Evolutionary conservation across 2,329 filamentous ascomycete genomes (phyloP), one percentile per base, ranked within the genome.

Genomic region (Beauveria brongniartii): DNA sequence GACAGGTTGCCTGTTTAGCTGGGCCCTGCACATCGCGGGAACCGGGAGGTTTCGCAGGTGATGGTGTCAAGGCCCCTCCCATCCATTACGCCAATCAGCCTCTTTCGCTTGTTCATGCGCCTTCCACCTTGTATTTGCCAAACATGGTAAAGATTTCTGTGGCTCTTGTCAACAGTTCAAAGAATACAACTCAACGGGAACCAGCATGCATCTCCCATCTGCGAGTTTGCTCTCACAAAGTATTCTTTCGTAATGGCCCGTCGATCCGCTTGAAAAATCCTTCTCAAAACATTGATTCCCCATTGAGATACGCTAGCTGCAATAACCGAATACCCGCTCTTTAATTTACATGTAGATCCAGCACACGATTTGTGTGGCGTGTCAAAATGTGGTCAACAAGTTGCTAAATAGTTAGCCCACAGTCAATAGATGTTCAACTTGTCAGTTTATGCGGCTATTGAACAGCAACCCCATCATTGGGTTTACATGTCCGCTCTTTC

Each of bases 61-160:
- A 47, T 59, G 55, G 55, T 59, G 55, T 51, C 34, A 50, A 51
- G 55, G 37, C 55, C 55, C 55, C 55, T 59, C 56, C 20, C n/a
- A 18, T 28, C 46, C 22, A 34, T 56, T 16, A 12, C 30, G 26
- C 9, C n/a, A 26, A 16, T 34, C 12, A 34, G 30, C 30, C 30
- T 14, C 3, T 34, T 34, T 14, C 10, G 30, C 30, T 34, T 34
- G 5, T 34, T 34, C 9, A 34, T 34, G 30, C 30, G 30, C 30
- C 10, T 34, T 34, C 30, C 30, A 5, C 30, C 30, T 34, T 34
- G 30, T 12, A 34, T 34, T 34, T n/a, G 12, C 12, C 12, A 34
- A 34, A 34, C 4, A 34, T 34, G 30, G 12, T 14, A 34, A 12
- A 34, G 4, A 14, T 7, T 34, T 34, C 12, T 5, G 12, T 34